phyloP scores from a whole-genome alignment of 257 asterid species.

The Petunia axillaris region DNA sequence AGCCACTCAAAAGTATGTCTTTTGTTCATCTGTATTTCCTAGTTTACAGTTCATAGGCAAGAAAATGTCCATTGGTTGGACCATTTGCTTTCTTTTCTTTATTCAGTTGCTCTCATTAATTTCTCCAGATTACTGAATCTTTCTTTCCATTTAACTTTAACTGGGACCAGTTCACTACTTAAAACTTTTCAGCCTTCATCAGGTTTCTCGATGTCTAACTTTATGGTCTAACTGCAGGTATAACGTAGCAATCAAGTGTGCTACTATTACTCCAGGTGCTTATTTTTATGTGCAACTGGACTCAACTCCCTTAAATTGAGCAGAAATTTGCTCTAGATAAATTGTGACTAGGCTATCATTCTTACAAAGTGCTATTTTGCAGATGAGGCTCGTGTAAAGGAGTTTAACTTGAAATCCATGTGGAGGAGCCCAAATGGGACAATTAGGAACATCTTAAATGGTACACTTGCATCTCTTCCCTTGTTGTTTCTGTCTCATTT shows the following conservation, averaged over 20 bases:
- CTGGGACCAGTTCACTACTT: neutral
- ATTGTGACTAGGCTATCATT: neutral
- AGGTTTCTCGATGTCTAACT: conserved; percentile 1
- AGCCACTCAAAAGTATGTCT: conserved; percentile 90
- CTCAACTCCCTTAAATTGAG: neutral
- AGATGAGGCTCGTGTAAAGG: conserved; percentile 93
- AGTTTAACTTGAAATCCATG: conserved; percentile 82
- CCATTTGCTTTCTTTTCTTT: neutral
- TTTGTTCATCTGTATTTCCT: neutral
- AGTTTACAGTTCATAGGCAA: neutral
- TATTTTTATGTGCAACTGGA: conserved; percentile 21
- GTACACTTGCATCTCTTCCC: conserved; percentile 40
- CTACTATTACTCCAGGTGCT: conserved; percentile 86
- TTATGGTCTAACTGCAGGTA: conserved; percentile 55
- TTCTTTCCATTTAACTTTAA: neutral
- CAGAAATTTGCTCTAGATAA: neutral
- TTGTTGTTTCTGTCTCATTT: neutral
- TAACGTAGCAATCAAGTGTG: conserved; percentile 87
- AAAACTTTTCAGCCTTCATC: neutral
- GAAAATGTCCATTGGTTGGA: conserved; percentile 9
- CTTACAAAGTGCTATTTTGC: conserved; percentile 29
- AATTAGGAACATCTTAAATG: conserved; percentile 93
- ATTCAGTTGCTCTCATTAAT: neutral
- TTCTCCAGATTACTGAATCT: neutral
- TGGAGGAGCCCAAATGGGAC: conserved; percentile 99